Base-by-base conservation (phyloP, 345 rosid species). In the Dovyalis caffra region DNA sequence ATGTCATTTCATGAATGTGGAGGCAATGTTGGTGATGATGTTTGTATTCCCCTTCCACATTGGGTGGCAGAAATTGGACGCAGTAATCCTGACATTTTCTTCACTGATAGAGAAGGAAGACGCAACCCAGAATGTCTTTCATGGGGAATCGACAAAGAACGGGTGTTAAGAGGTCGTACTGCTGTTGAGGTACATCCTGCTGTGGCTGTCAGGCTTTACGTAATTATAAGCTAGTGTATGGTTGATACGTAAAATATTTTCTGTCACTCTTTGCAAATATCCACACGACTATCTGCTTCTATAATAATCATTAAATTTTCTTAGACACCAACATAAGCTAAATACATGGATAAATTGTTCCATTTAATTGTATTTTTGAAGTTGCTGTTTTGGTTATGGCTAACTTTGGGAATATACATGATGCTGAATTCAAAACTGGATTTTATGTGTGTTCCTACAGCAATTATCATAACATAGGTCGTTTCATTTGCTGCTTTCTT, bases 1-100 rank as follows among this genome's bases (percentile, higher is more conserved):
- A 88, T 96, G 97, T 93, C 97, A 53, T 95, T 95, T 84, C 97
- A 95, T 86, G 97, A 91, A 90, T 95, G 99, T 83, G 99, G 99
- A 61, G 93, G 98, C 81, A 92, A 93, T 79, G 93, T 93, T 76
- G 97, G 98, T 75, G 99, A 93, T 82, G 99, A 95, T 85, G 99
- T 90, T 45, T 92, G 97, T 77, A 90, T 95, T 80, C 99, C 98
- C 57, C 88, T 95, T 74, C 99, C 98, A 38, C 93, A 92, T 76
- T 95, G 99, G 99, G 90, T 96, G 68, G 93, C 98, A 74, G 97
- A 93, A 79, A 90, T 93, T 69, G 98, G 99, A 57, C 86, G 95
- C 85, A 87, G 82, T 79, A 90, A 93, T 86, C 92, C 98, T 66
- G 95, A 96, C 73, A 90, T 96, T 66, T 93, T 87, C 86, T 96